phyloP scores from a whole-genome alignment of 768 basidiomycete species.

The Auricularia sp. region DNA sequence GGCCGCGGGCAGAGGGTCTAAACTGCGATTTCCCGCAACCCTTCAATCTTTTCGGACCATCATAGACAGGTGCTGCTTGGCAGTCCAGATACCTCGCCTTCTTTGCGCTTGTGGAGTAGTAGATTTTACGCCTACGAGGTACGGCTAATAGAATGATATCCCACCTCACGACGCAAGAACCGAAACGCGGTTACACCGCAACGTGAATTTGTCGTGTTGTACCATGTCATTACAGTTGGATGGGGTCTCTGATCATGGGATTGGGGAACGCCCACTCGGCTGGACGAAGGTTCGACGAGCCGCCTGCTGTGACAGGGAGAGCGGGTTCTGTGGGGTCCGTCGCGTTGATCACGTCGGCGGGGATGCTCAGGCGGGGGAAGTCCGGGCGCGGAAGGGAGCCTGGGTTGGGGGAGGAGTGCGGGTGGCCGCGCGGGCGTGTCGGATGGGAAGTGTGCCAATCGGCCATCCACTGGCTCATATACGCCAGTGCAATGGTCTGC shows the following conservation, averaged over 20 bases:
- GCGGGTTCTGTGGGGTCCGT: not conserved
- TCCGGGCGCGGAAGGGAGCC: not conserved
- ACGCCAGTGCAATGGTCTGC: slow-evolving; percentile 39
- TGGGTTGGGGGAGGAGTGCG: not conserved
- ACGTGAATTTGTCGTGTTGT: too few relatives aligned
- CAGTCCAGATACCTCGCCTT: not conserved
- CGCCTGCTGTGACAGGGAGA: not conserved
- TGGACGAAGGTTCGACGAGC: not conserved
- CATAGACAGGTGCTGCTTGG: not conserved
- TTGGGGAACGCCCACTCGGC: not conserved
- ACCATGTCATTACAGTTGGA: not conserved
- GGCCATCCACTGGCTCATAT: slow-evolving; percentile 51
- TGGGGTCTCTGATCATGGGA: not conserved
- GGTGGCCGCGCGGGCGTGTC: not conserved
- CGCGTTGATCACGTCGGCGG: not conserved
- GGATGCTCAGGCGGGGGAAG: not conserved
- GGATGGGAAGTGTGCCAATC: slow-evolving; percentile 16
- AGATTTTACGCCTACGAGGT: not conserved
- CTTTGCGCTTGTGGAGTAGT: not conserved
- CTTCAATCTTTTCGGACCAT: too few relatives aligned
- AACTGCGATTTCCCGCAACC: not conserved
- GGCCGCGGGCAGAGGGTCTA: slow-evolving; percentile 41
- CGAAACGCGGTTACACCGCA: too few relatives aligned
- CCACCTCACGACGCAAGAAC: not conserved
- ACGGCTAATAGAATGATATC: not conserved